Evolutionary conservation across 768 basidiomycete species (phyloP).

Genomic region (Pisolithus tinctorius): DNA sequence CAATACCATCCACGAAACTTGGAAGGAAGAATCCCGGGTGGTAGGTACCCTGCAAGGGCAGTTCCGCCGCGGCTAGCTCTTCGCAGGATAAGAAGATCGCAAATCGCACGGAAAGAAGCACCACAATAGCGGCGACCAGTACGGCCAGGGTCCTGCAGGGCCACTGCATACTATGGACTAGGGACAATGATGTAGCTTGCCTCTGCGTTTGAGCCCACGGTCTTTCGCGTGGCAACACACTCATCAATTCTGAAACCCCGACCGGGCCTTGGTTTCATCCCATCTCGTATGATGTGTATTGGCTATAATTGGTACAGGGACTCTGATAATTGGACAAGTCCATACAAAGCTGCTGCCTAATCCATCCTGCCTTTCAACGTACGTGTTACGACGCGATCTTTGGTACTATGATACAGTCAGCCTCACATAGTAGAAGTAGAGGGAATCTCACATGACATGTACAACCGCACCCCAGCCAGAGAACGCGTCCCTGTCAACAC

Average conservation of each 20-base stretch:
- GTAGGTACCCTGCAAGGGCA: not conserved
- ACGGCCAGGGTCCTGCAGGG: not conserved
- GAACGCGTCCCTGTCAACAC: constrained; percentile 92
- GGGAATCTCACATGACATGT: constrained; percentile 77
- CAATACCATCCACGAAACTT: not conserved
- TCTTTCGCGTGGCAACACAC: no score
- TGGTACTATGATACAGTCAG: constrained; percentile 41
- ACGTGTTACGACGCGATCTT: constrained; percentile 73
- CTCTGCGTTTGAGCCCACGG: no score
- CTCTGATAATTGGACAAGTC: constrained; percentile 3
- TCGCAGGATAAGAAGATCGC: no score
- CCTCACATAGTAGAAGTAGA: constrained; percentile 1
- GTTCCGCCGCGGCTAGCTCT: not conserved
- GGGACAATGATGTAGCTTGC: no score
- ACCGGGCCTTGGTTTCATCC: no score
- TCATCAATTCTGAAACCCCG: no score
- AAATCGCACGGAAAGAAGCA: not conserved
- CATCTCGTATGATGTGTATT: not conserved
- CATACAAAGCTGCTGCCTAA: constrained; percentile 29
- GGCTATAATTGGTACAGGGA: not conserved
- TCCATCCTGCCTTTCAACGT: constrained; percentile 92
- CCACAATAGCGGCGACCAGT: not conserved
- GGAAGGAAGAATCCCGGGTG: not conserved
- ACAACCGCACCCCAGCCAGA: constrained; percentile 97
- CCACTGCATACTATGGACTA: no score